Percentiles rank a stretch among this genome's conserved stretches.
Conservation (phyloP, 1,284 basidiomycete genomes). For the Meripilus lineatus region DNA sequence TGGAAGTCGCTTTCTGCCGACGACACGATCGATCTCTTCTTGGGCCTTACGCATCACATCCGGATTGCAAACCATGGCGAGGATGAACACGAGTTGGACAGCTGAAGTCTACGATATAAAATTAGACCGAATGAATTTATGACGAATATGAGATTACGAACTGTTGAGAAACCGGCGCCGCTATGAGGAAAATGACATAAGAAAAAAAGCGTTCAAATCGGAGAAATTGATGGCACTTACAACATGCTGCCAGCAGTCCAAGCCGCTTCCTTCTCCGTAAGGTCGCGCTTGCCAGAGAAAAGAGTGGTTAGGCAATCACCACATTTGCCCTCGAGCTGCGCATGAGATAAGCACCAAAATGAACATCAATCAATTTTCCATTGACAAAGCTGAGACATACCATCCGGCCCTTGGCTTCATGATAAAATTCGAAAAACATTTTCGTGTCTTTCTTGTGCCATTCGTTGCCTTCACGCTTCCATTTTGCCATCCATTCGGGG, state of each 20-base stretch:
- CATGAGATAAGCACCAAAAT: not conserved
- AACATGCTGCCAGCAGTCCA: conserved; percentile 4
- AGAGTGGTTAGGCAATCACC: not conserved
- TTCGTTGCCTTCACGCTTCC: not conserved
- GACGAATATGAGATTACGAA: not conserved
- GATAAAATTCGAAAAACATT: conserved; percentile 4
- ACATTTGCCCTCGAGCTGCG: not conserved
- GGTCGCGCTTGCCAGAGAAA: conserved; percentile 2
- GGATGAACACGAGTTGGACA: conserved; percentile 9
- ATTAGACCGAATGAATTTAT: not conserved
- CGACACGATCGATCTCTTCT: conserved; percentile 11
- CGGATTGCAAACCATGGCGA: conserved; percentile 11
- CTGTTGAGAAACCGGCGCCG: conserved; percentile 6
- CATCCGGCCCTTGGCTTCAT: not conserved
- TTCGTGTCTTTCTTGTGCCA: not conserved
- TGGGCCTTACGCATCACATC: conserved; percentile 9
- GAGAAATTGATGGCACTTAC: conserved; percentile 1
- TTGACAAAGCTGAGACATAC: conserved; percentile 1
- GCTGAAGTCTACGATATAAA: conserved; percentile 4
- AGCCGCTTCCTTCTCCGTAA: conserved; percentile 7
- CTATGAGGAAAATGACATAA: not conserved
- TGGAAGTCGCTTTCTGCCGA: conserved; percentile 10
- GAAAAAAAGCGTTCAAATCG: not conserved
- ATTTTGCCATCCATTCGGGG: conserved; percentile 1
- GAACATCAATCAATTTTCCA: not conserved